Percentiles rank a stretch among this genome's conserved stretches.
phyloP scores from a whole-genome alignment of 2,329 filamentous ascomycete genomes.

The Lanzia echinophila region DNA sequence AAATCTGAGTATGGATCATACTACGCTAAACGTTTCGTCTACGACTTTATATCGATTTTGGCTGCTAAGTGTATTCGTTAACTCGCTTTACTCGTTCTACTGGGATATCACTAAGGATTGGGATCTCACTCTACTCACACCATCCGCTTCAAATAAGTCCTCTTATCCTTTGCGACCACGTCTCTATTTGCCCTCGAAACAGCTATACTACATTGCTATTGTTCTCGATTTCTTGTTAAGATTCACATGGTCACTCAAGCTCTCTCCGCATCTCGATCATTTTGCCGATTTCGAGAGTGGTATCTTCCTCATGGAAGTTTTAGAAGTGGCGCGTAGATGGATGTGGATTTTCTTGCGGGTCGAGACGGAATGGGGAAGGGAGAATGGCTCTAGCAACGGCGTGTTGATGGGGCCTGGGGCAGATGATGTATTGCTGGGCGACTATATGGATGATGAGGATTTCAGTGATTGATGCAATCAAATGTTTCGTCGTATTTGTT shows the following conservation, averaged over 20 bases:
- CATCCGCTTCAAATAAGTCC: constrained; percentile 1
- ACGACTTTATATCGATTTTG: constrained; percentile 50
- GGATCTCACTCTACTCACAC: constrained; percentile 79
- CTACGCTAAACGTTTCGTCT: constrained; percentile 33
- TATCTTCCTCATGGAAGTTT: constrained; percentile 78
- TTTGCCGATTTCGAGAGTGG: constrained; percentile 82
- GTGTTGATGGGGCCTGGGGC: constrained; percentile 45
- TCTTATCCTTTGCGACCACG: constrained; percentile 61
- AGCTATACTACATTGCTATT: constrained; percentile 78
- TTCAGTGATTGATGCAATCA: constrained; percentile 45
- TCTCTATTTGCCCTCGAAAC: constrained; percentile 63
- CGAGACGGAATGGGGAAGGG: constrained; percentile 81
- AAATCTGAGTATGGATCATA: constrained; percentile 40
- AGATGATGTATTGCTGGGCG: constrained; percentile 70
- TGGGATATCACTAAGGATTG: constrained; percentile 97
- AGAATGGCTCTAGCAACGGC: constrained; percentile 30
- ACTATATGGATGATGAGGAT: constrained; percentile 62
- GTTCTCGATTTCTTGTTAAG: constrained; percentile 71
- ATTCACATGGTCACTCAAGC: constrained; percentile 86
- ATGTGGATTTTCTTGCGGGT: constrained; percentile 96
- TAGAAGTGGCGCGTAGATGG: constrained; percentile 86
- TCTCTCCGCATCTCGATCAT: constrained; percentile 74
- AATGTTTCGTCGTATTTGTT: too few relatives aligned
- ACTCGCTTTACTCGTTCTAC: constrained; percentile 94
- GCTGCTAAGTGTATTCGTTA: constrained; percentile 68